phyloP scores from a whole-genome alignment of 1,284 basidiomycete species.

The Ustilago bromivora region DNA sequence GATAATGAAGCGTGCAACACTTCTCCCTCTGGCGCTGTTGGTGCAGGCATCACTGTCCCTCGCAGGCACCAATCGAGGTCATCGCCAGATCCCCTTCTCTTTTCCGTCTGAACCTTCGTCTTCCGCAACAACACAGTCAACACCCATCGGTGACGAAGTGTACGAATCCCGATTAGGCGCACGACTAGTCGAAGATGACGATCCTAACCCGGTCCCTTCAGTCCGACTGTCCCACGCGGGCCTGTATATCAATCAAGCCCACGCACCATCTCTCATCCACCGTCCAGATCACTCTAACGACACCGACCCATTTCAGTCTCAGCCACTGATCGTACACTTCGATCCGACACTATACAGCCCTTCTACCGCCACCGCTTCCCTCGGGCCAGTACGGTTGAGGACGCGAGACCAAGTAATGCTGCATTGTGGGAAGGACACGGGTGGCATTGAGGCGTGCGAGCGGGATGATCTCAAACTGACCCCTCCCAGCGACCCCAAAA shows the following conservation, averaged over 20 bases:
- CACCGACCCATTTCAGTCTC: conserved; percentile 33
- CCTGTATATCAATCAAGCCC: conserved; percentile 54
- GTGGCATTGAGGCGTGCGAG: conserved; percentile 54
- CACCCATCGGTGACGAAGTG: conserved; percentile 3
- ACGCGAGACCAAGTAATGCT: conserved; percentile 50
- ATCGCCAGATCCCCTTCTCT: conserved; percentile 41
- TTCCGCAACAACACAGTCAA: conserved; percentile 6
- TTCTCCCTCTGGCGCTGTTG: conserved; percentile 6
- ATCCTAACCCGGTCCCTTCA: conserved; percentile 33
- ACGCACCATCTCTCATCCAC: conserved; percentile 25
- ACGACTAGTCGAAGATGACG: conserved; percentile 37
- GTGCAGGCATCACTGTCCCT: conserved; percentile 11
- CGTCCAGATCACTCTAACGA: conserved; percentile 30
- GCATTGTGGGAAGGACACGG: conserved; percentile 33
- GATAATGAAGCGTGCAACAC: conserved; percentile 9
- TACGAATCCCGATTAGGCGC: conserved; percentile 12
- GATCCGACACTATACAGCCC: conserved; percentile 30
- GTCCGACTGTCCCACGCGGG: conserved; percentile 54
- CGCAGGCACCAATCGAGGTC: conserved; percentile 24
- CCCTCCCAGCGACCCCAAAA: background rate
- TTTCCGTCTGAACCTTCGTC: conserved; percentile 16
- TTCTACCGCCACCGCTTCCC: conserved; percentile 15
- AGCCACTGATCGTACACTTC: conserved; percentile 46
- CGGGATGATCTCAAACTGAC: conserved; percentile 36
- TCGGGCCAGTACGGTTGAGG: conserved; percentile 31